These are phyloP conservation scores for Tricholoma sp. DNA, from an alignment of 768 basidiomycete genomes.

Conservation along the genomic window DNA sequence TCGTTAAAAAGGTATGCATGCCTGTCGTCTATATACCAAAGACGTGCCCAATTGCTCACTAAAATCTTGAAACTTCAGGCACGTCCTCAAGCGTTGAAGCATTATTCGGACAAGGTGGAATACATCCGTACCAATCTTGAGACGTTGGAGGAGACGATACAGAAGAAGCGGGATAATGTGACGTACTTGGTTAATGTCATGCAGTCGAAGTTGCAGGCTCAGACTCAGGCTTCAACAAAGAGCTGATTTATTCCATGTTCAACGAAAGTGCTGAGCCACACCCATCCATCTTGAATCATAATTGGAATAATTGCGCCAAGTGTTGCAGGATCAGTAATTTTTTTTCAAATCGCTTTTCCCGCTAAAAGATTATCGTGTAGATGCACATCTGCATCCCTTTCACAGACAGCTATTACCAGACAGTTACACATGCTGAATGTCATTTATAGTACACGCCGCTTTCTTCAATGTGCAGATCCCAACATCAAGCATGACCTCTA, in stretches of 20 bases:
- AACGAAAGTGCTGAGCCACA: neutral
- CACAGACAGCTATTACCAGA: too few relatives aligned
- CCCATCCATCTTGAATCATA: neutral
- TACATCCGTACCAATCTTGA: slow-evolving; percentile 84
- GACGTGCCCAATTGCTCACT: neutral
- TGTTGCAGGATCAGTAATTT: neutral
- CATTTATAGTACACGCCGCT: too few relatives aligned
- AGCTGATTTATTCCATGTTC: slow-evolving; percentile 6
- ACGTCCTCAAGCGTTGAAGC: slow-evolving; percentile 70
- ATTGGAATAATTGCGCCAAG: neutral
- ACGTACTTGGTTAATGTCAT: slow-evolving; percentile 68
- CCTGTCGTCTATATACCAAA: neutral
- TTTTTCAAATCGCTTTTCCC: neutral
- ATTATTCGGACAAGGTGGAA: slow-evolving; percentile 78
- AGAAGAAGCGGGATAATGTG: slow-evolving; percentile 89
- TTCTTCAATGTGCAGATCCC: too few relatives aligned
- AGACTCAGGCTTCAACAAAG: slow-evolving; percentile 18
- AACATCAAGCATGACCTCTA: too few relatives aligned
- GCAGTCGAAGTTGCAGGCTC: slow-evolving; percentile 51
- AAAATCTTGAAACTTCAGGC: slow-evolving; percentile 48
- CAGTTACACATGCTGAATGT: too few relatives aligned
- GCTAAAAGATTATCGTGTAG: neutral
- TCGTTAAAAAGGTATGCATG: slow-evolving; percentile 88
- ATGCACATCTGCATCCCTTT: neutral
- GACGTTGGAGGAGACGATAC: slow-evolving; percentile 81